Base-by-base conservation (phyloP, 2,329 filamentous ascomycete genomes). In the Kalaharituber pfeilii region DNA sequence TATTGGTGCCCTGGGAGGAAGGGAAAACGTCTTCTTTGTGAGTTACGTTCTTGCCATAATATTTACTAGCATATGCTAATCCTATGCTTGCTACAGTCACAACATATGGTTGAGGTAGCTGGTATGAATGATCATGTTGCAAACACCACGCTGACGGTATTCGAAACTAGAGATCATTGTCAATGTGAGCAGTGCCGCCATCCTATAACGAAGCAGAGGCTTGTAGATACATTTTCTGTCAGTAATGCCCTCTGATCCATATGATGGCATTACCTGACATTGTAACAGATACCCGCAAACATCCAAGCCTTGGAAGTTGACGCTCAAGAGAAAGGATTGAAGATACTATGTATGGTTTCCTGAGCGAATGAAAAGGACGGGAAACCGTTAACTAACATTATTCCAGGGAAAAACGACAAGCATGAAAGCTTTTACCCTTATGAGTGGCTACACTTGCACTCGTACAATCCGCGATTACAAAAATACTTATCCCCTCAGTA, bases 131-230 rank as follows among this genome's bases (percentile, higher is more conserved):
- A 22, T 51, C 28, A 39, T n/a, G n/a, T n/a, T n/a, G n/a, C n/a
- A n/a, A n/a, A n/a, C n/a, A n/a, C n/a, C n/a, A n/a, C n/a, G n/a
- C n/a, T n/a, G n/a, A n/a, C n/a, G n/a, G n/a, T n/a, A n/a, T n/a
- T n/a, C n/a, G n/a, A n/a, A n/a, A n/a, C n/a, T n/a, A 81, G 82
- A 58, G 83, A 87, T 62, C 82, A 85, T 63, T 88, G 84, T 64
- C 80, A 79, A 56, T 88, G 83, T 64, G 62, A 67, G 1, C 66
- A 70, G 56, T 87, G 84, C 64, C 73, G 83, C 24, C 81, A 86
- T 66, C 75, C 76, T 54, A 76, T 80, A 57, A 88, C 84, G 3
- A 78, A 74, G 66, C 84, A 88, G 67, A 72, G 81, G 25, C 75
- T 76, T 51, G 72, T 83, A 53, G 75, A 86, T 62, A 84, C 79